Evolutionary conservation across 805 yeast genomes (phyloP), one percentile per base, ranked within the genome.

Genomic region (Danielia oregonensis): DNA sequence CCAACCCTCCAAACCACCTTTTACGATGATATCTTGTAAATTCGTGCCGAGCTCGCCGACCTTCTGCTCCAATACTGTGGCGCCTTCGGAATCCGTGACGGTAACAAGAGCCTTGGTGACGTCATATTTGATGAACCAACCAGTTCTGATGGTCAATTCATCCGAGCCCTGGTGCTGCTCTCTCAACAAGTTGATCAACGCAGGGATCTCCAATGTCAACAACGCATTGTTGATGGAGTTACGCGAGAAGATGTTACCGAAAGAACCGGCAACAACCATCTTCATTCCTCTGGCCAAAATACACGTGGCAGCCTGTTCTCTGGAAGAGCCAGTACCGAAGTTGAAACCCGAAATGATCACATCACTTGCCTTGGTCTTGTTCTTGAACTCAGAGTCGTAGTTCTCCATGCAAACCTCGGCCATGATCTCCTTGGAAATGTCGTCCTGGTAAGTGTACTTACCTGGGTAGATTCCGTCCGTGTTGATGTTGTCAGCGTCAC

Each of bases 261-360:
- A 93, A 1, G 97, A 91, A 22, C 99, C 99, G 10, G 96, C 85
- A 39, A 94, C 96, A 15, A 93, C 95, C 47, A 93, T 70, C 48
- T 79, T 78, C 74, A 93, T 87, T 46, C 88, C 97, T 53, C 94
- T 78, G 26, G 98, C 97, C 46, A 93, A 72, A 40, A 93, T 83
- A 15, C 95, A 89, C n/a, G 98, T 93, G 22, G 98, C 98, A 3
- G 99, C 99, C 68, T 93, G 99, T 61, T 93, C 99, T 66, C 99
- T 80, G 17, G 96, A 87, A 6, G 97, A 89, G 30, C 99, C 98
- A 8, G 98, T 93, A 50, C 99, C 99, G 58, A 93, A 93, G 60
- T 93, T 93, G 72, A 68, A 93, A 12, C 99, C 99, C 37, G 89
- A 78, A 30, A 93, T 77, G 37, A 93, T 76, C 49, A 93, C 88